A percentile compares a stretch with the other conserved stretches of the same genome.
Conservation (phyloP, 176 grass and related monocot species). For the Panicum miliaceum region DNA sequence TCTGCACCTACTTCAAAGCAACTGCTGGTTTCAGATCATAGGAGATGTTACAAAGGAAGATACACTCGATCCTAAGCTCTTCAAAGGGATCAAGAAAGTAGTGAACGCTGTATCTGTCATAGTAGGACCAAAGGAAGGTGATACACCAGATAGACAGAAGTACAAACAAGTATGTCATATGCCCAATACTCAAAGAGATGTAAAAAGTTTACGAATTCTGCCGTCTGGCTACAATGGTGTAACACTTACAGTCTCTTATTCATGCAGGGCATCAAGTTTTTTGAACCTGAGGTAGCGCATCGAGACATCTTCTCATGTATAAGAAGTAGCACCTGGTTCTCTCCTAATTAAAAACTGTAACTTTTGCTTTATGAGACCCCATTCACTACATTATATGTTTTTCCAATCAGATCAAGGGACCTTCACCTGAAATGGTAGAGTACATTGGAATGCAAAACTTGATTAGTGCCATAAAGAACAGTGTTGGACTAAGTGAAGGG, state of each 20-base stretch:
- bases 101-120: slow-evolving; percentile 91
- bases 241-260: slow-evolving; percentile 36
- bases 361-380: slow-evolving; percentile 34
- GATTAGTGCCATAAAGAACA: slow-evolving; percentile 72
- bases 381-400: slow-evolving; percentile 47
- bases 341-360: background rate
- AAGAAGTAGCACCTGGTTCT: slow-evolving; percentile 35
- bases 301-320: slow-evolving; percentile 38
- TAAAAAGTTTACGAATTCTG: background rate
- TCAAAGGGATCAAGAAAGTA: slow-evolving; percentile 85
- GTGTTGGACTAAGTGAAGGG: slow-evolving; percentile 71
- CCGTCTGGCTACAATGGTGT: slow-evolving; percentile 2
- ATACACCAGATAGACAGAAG: slow-evolving; percentile 93
- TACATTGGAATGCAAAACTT: slow-evolving; percentile 92
- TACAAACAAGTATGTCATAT: slow-evolving; percentile 82
- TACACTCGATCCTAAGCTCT: slow-evolving; percentile 73
- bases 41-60: slow-evolving; percentile 84
- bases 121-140: slow-evolving; percentile 97
- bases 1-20: slow-evolving; percentile 1
- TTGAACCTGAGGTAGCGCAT: slow-evolving; percentile 86
- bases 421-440: slow-evolving; percentile 90
- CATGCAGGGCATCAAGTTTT: slow-evolving; percentile 96
- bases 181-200: background rate
- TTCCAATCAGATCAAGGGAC: slow-evolving; percentile 86
- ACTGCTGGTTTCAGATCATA: slow-evolving; percentile 59